phyloP scores from a whole-genome alignment of 805 yeast species.

The Monosporozyma siamensis region DNA sequence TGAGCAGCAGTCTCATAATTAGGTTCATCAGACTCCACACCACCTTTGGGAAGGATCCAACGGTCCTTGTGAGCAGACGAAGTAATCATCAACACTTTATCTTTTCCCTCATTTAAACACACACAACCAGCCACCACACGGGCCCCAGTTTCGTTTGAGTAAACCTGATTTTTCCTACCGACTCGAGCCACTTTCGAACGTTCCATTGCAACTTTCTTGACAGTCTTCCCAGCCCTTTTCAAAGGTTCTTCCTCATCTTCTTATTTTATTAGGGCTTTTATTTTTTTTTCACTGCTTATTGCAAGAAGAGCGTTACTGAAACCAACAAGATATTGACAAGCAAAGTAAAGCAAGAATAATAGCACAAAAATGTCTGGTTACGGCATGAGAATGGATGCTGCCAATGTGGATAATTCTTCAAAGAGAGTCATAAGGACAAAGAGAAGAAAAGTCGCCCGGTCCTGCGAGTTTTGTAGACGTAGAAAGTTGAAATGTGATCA shows the following conservation, averaged over 20 bases:
- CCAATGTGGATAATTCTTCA: too few relatives aligned
- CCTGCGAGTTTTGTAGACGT: constrained; percentile 23
- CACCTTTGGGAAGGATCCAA: constrained; percentile 96
- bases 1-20: constrained; percentile 45
- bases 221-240: too few relatives aligned
- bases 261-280: too few relatives aligned
- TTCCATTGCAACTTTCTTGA: neutral
- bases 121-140: constrained; percentile 91
- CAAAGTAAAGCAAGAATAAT: too few relatives aligned
- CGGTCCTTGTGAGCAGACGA: constrained; percentile 57
- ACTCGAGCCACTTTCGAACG: constrained; percentile 25
- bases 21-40: constrained; percentile 76
- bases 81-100: constrained; percentile 66
- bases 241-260: neutral
- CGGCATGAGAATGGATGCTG: too few relatives aligned
- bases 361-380: too few relatives aligned
- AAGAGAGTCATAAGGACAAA: constrained; percentile 6
- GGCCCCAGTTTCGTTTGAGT: constrained; percentile 56
- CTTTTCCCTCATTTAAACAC: constrained; percentile 47
- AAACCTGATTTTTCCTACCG: constrained; percentile 53
- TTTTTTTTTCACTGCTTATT: too few relatives aligned
- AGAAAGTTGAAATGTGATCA: constrained; percentile 26
- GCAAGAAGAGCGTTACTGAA: too few relatives aligned
- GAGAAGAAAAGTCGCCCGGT: constrained; percentile 18
- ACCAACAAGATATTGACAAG: too few relatives aligned